phyloP scores from a whole-genome alignment of 2,329 filamentous ascomycete genomes.

The Fusarium pseudoanthophilum region DNA sequence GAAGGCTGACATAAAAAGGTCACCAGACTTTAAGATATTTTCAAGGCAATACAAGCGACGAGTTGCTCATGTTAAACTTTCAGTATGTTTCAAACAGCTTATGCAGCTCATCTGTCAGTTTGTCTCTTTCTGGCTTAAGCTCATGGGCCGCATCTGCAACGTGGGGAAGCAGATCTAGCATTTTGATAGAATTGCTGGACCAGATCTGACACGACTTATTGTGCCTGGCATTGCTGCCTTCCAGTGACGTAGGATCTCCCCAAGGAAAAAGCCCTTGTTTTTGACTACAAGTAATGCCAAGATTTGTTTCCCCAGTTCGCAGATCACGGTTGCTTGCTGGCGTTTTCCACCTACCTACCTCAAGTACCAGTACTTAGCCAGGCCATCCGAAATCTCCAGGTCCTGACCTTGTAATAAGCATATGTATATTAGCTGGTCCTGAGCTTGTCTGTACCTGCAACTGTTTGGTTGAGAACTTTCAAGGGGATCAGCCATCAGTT shows the following conservation, averaged over 20 bases:
- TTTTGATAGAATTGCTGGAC: constrained; percentile 19
- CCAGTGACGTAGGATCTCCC: not conserved
- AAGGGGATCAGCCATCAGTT: not conserved
- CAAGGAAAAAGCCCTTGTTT: not conserved
- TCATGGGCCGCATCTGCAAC: constrained; percentile 15
- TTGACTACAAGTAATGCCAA: not conserved
- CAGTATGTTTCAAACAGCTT: not conserved
- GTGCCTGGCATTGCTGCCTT: not conserved
- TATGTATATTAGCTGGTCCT: not conserved
- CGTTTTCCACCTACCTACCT: not conserved
- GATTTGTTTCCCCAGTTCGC: not conserved
- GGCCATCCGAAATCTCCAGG: not conserved
- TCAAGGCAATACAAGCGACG: not conserved
- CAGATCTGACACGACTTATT: constrained; percentile 22
- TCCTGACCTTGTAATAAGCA: not conserved
- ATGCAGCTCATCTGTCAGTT: constrained; percentile 13
- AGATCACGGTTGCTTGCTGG: not conserved
- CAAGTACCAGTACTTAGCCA: not conserved
- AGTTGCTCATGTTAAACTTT: constrained; percentile 3
- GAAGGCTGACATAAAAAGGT: not conserved
- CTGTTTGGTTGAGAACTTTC: not conserved
- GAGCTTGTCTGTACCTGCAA: not conserved
- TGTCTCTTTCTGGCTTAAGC: constrained; percentile 25
- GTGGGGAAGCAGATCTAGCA: constrained; percentile 29
- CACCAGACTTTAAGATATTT: not conserved